phyloP scores from a whole-genome alignment of 148 eudicot genomes.

The Spergularia bocconei region DNA sequence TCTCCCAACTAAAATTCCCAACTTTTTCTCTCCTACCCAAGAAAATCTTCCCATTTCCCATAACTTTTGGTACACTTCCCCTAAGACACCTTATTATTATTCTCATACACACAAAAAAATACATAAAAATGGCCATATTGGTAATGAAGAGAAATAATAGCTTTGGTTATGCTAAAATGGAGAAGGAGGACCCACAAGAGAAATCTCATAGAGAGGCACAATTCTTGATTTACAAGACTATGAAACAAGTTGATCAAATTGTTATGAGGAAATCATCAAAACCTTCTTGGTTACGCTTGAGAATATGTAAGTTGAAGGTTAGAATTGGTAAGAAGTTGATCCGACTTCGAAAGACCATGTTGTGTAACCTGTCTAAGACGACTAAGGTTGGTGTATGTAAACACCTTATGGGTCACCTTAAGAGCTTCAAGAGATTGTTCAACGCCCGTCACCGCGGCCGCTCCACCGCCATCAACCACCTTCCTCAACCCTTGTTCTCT shows the following conservation, averaged over 20 bases:
- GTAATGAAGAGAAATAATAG: constrained; percentile 29
- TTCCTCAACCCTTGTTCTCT: constrained; percentile 36
- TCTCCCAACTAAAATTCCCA: not conserved
- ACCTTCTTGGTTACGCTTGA: constrained; percentile 49
- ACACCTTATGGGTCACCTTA: constrained; percentile 38
- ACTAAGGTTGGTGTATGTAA: constrained; percentile 39
- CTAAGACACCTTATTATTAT: not conserved
- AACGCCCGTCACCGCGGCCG: constrained; percentile 17
- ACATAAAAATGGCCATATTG: constrained; percentile 24
- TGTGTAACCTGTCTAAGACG: constrained; percentile 32
- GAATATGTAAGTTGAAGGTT: constrained; percentile 54
- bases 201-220: constrained; percentile 49
- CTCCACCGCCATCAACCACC: constrained; percentile 27
- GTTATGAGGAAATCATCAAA: constrained; percentile 23
- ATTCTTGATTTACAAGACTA: constrained; percentile 68
- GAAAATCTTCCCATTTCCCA: not conserved
- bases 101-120: not conserved
- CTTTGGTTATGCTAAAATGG: constrained; percentile 51
- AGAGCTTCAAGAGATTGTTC: constrained; percentile 43
- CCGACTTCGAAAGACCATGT: constrained; percentile 48
- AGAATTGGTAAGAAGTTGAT: constrained; percentile 66
- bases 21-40: not conserved
- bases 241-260: constrained; percentile 45
- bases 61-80: not conserved
- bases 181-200: constrained; percentile 58